A percentile compares a stretch with the other conserved stretches of the same genome.
Conservation (phyloP, 768 basidiomycete genomes). For the Pulveroboletus sp. region DNA sequence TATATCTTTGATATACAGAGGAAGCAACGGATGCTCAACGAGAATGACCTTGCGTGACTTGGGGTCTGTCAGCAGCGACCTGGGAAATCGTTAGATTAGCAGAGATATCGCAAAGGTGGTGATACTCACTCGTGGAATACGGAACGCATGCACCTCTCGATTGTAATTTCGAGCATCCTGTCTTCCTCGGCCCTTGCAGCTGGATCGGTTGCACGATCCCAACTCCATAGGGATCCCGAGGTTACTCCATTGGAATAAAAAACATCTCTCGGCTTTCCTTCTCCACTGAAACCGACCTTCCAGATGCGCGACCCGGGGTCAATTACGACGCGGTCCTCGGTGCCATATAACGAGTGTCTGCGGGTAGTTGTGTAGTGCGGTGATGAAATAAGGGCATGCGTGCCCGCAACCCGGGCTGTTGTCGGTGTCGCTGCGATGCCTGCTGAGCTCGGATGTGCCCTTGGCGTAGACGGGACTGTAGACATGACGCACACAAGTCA, state of each 20-base stretch:
- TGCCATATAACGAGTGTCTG: conserved; percentile 92
- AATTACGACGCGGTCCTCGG: conserved; percentile 91
- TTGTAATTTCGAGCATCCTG: conserved; percentile 59
- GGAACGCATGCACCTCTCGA: conserved; percentile 66
- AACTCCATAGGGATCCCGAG: conserved; percentile 54
- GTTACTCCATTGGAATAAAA: conserved; percentile 53
- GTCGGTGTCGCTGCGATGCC: conserved; percentile 51
- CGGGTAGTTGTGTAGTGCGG: conserved; percentile 83
- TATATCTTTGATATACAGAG: conserved; percentile 82
- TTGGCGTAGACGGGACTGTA: conserved; percentile 33
- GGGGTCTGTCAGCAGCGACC: conserved; percentile 89
- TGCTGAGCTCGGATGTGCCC: conserved; percentile 13
- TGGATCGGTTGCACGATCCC: conserved; percentile 50
- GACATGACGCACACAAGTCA: conserved; percentile 26
- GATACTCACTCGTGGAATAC: conserved; percentile 78
- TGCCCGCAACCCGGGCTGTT: conserved; percentile 45
- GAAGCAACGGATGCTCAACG: conserved; percentile 85
- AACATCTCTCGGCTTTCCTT: conserved; percentile 86
- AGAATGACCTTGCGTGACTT: conserved; percentile 93
- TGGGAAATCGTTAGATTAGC: conserved; percentile 36
- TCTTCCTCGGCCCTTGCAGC: conserved; percentile 69
- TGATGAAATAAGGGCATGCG: conserved; percentile 58
- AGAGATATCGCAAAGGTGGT: conserved; percentile 6
- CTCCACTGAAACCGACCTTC: conserved; percentile 98
- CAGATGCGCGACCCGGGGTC: conserved; percentile 92